Conservation (phyloP, 2,329 filamentous ascomycete species). For the Chaetothyriales sp. region DNA sequence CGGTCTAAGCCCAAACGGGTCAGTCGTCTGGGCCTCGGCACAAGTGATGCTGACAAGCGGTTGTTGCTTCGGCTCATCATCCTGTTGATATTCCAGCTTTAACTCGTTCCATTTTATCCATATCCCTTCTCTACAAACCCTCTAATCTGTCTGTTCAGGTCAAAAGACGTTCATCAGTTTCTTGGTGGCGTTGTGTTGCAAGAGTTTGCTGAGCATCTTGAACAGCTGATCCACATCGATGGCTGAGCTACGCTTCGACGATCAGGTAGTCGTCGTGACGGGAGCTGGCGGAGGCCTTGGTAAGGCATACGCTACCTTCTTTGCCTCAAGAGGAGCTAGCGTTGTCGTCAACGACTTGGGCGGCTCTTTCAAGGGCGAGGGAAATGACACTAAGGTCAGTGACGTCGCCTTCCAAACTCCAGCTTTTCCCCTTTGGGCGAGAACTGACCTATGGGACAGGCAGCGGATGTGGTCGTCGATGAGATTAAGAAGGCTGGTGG, state of each 20-base stretch:
- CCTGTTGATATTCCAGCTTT: neutral
- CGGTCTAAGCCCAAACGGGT: neutral
- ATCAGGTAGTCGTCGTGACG: slow-evolving; percentile 78
- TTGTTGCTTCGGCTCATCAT: neutral
- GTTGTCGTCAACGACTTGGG: slow-evolving; percentile 96
- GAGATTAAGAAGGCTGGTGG: slow-evolving; percentile 64
- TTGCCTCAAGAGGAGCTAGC: slow-evolving; percentile 78
- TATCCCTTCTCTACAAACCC: neutral
- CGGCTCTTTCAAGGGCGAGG: slow-evolving; percentile 85
- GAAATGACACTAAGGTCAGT: slow-evolving; percentile 66
- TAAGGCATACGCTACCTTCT: slow-evolving; percentile 76
- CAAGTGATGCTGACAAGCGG: neutral
- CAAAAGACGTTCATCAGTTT: neutral
- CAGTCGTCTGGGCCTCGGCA: neutral
- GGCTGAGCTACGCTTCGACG: slow-evolving; percentile 62
- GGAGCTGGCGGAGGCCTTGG: slow-evolving; percentile 73
- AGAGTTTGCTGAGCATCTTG: neutral
- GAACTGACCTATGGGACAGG: slow-evolving; percentile 39
- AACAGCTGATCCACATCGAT: neutral
- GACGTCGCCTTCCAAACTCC: neutral
- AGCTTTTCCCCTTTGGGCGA: neutral
- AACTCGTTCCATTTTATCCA: neutral
- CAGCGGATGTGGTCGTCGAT: slow-evolving; percentile 36
- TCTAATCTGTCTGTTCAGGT: neutral
- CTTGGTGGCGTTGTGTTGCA: neutral